Base-by-base conservation (phyloP, 2,329 filamentous ascomycete genomes). In the Emergomyces pasteurianus region DNA sequence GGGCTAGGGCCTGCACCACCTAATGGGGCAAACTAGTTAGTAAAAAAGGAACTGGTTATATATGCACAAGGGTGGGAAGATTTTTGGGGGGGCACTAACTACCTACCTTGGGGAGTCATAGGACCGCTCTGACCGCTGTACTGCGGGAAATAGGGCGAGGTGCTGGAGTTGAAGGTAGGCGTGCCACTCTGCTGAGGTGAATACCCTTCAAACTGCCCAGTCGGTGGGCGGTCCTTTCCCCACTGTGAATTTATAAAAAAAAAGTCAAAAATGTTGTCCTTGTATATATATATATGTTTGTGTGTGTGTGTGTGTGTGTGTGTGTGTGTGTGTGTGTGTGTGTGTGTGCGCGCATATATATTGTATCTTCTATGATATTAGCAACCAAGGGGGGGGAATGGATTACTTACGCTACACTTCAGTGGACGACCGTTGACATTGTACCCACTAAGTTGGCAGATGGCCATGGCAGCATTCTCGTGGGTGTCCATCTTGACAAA, bases 401-500 rank as follows among this genome's bases (percentile, higher is more conserved):
- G n/a, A 40, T 58, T 63, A 87, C 92, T 79, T 88, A 97, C 92
- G 76, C 92, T 97, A 83, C 94, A 99, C 83, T 99, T 99, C 68
- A 99, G 78, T 59, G 94, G 94, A 66, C 94, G 87, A 58, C 94
- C 94, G 70, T 99, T 96, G 69, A 99, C 92, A 67, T 96, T 95
- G 79, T 97, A 99, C 38, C 92, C 92, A 69, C 92, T 97, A 71
- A 99, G 83, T 73, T 97, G 92, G 77, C 94, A 99, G 71, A 99
- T 99, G 40, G 92, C 91, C 88, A 96, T 96, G 60, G 94, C 92
- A 2, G 94, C 94, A 71, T 96, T 96, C 78, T 99, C 94, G 71
- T 99, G 94, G 7, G 86, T 88, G 74, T 99, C 94, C 92, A 99
- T 96, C 81, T 99, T 99, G 76, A 99, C 90, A 74, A 99, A 99